Evolutionary conservation across 352 stramenopile genomes (phyloP), one percentile per base, ranked within the genome.

Genomic region (Pythium vanterpoolii): DNA sequence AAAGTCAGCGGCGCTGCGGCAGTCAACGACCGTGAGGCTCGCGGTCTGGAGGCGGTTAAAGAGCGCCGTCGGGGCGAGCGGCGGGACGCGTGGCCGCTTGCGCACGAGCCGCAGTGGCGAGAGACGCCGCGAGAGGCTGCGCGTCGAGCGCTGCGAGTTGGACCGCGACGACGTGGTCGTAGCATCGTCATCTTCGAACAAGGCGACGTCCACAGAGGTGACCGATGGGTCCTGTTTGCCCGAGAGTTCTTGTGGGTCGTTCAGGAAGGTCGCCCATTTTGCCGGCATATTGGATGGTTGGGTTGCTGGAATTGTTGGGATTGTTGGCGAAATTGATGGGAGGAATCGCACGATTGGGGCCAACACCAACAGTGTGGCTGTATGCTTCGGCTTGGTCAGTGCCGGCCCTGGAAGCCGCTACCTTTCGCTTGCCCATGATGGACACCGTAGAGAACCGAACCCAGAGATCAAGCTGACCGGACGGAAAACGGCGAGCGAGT

Each of bases 1-100:
- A 52, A 83, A 91, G 27, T 87, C 77, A 18, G 64, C 57, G 24
- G 55, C 62, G 43, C 74, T 76, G 40, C 82, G 82, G 57, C 82
- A 91, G 63, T 91, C 82, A 30, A 91, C 49, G 43, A 91, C 60
- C 44, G 89, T 77, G 24, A 88, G 69, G 24, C 77, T 75, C 14
- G 73, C 69, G 18, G 79, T 91, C 76, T 91, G 82, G 30, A 91
- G 62, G 5, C 72, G 66, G 43, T 91, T 91, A 64, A 79, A 91
- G n/a, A 91, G 76, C 61, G 82, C 75, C 59, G 70, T 83, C 52
- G 68, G 64, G 8, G 82, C 87, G 53, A 91, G 74, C 33, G 77
- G 66, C 16, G 79, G 82, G 33, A 91, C 77, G 31, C 69, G 61
- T n/a, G 55, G 31, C 23, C 61, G 61, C 61, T 68, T 62, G 54